Evolutionary conservation across 257 asterid genomes (phyloP).

Genomic region (Jacaranda mimosifolia): DNA sequence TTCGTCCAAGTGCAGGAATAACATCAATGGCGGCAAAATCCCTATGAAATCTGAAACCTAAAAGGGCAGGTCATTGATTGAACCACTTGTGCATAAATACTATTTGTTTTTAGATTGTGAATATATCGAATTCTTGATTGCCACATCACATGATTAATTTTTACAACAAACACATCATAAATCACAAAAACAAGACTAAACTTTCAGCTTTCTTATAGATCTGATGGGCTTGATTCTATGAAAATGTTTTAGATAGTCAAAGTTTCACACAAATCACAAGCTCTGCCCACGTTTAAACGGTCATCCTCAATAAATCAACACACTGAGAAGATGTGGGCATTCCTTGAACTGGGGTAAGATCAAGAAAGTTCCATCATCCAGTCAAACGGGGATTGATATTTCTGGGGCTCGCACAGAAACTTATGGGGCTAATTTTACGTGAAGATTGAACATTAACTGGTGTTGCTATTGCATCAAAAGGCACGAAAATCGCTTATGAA

Average conservation of each 20-base stretch:
- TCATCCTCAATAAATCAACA: neutral
- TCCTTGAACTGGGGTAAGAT: neutral
- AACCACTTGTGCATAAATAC: neutral
- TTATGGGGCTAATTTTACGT: neutral
- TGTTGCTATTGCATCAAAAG: neutral
- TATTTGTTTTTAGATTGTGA: neutral
- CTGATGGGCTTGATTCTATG: neutral
- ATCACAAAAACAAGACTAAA: too few species aligned
- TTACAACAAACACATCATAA: neutral
- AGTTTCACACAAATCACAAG: neutral
- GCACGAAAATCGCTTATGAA: neutral
- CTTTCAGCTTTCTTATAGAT: conserved; percentile 18
- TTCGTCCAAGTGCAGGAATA: neutral
- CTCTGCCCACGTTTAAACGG: too few species aligned
- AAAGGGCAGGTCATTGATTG: neutral
- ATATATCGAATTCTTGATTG: neutral
- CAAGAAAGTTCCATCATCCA: neutral
- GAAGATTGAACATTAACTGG: neutral
- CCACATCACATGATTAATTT: neutral
- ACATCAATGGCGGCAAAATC: too few species aligned
- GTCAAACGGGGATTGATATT: neutral
- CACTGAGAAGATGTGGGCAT: neutral
- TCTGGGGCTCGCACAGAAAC: neutral
- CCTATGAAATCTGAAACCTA: neutral
- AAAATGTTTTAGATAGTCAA: neutral